Percentiles rank a stretch among this genome's conserved stretches.
Evolutionary conservation across 1,139 yeast species (phyloP).

Genomic region (Yamadazyma buinensis): DNA sequence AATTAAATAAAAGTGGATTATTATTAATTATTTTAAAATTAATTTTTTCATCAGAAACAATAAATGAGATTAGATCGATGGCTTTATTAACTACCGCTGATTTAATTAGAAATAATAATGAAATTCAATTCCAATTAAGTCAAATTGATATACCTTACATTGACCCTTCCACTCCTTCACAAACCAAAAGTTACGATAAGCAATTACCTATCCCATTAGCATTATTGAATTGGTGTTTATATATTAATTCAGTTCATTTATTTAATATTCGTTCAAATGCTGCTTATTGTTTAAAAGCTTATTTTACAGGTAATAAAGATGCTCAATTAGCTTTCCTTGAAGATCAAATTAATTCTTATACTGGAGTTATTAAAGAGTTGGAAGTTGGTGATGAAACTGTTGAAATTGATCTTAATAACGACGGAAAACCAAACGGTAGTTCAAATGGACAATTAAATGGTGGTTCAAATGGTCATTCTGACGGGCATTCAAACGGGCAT

Average conservation of each 20-base stretch:
- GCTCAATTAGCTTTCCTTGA: constrained; percentile 59
- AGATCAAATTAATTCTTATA: constrained; percentile 56
- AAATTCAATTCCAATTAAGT: constrained; percentile 65
- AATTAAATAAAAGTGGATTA: constrained; percentile 59
- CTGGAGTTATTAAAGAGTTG: background rate
- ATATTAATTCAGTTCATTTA: constrained; percentile 74
- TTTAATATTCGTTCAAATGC: constrained; percentile 81
- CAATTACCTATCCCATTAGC: constrained; percentile 69
- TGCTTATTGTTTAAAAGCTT: constrained; percentile 60
- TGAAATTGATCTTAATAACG: background rate
- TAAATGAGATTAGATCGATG: constrained; percentile 57
- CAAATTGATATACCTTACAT: constrained; percentile 88
- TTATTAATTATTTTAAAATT: constrained; percentile 63
- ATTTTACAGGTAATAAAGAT: constrained; percentile 61
- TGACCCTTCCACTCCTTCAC: constrained; percentile 72
- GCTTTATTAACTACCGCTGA: constrained; percentile 78
- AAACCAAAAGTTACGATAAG: constrained; percentile 28
- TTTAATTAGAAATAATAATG: constrained; percentile 60
- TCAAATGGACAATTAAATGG: constrained; percentile 2
- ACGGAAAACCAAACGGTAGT: background rate
- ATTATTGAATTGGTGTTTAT: constrained; percentile 76
- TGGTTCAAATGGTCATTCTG: background rate
- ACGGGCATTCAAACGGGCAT: background rate
- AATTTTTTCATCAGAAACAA: constrained; percentile 62
- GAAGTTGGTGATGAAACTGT: background rate